Conservation (phyloP, 495 filamentous ascomycete genomes). For the Aspergillus nanangensis region DNA sequence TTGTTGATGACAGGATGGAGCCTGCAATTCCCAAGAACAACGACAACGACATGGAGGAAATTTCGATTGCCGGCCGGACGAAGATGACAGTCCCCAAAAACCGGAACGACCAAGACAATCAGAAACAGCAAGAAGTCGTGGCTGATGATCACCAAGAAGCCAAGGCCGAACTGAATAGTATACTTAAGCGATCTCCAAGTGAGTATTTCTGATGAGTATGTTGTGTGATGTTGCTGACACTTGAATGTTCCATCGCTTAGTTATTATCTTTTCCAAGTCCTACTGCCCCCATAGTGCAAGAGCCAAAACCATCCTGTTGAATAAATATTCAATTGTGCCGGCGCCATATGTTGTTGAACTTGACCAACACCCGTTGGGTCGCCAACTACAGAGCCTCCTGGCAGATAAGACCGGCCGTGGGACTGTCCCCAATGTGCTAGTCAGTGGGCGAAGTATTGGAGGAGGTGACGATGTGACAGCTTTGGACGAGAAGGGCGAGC, state of each 20-base stretch:
- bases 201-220: conserved; percentile 35
- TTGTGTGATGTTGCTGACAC: too few relatives aligned
- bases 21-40: conserved; percentile 24
- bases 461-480: conserved; percentile 82
- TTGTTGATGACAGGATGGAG: conserved; percentile 51
- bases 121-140: conserved; percentile 12
- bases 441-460: conserved; percentile 85
- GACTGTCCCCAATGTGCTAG: conserved; percentile 89
- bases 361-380: conserved; percentile 72
- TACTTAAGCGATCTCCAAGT: conserved; percentile 81
- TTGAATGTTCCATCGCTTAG: conserved; percentile 34
- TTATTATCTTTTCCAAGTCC: conserved; percentile 93
- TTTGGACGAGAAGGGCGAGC: conserved; percentile 61
- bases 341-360: conserved; percentile 87
- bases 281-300: conserved; percentile 81
- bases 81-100: conserved; percentile 48
- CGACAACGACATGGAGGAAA: conserved; percentile 35
- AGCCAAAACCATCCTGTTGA: conserved; percentile 78
- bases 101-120: conserved; percentile 23
- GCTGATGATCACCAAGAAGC: conserved; percentile 30
- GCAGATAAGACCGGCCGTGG: conserved; percentile 67
- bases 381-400: conserved; percentile 62
- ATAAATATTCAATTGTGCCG: conserved; percentile 77
- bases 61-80: conserved; percentile 64
- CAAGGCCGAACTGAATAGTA: conserved; percentile 61